Evolutionary conservation across 441 rosid species (phyloP).

Genomic region (Croton laevigatus): DNA sequence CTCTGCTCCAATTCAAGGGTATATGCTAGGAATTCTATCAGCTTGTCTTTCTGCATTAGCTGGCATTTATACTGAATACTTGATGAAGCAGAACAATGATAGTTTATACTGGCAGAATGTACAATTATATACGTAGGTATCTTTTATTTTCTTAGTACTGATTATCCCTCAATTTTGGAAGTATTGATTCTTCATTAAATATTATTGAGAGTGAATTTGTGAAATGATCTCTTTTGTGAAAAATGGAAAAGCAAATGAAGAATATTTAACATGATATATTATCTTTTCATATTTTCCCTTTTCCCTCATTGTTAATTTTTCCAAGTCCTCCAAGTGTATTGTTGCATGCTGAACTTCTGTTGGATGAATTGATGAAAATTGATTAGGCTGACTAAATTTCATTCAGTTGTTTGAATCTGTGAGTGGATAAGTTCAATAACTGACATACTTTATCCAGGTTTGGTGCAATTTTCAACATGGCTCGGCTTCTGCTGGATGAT

Average conservation of each 20-base stretch:
- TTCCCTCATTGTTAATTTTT: background rate
- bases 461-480: constrained; percentile 83
- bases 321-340: background rate
- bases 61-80: constrained; percentile 77
- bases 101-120: constrained; percentile 86
- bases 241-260: no score
- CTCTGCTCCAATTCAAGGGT: constrained; percentile 77
- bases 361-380: background rate
- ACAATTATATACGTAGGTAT: constrained; percentile 81
- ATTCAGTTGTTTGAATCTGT: background rate
- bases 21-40: constrained; percentile 60
- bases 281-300: background rate
- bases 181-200: background rate
- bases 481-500: constrained; percentile 83
- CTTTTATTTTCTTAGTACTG: constrained; percentile 27
- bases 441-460: constrained; percentile 39
- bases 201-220: background rate
- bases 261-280: no score
- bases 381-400: background rate
- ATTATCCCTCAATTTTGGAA: background rate
- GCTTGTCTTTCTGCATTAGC: constrained; percentile 83
- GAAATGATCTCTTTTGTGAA: background rate
- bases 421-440: background rate
- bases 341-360: background rate
- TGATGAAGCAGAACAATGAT: constrained; percentile 84